Conservation (phyloP, 73 alveolate species). For the Halteria grandinella region DNA sequence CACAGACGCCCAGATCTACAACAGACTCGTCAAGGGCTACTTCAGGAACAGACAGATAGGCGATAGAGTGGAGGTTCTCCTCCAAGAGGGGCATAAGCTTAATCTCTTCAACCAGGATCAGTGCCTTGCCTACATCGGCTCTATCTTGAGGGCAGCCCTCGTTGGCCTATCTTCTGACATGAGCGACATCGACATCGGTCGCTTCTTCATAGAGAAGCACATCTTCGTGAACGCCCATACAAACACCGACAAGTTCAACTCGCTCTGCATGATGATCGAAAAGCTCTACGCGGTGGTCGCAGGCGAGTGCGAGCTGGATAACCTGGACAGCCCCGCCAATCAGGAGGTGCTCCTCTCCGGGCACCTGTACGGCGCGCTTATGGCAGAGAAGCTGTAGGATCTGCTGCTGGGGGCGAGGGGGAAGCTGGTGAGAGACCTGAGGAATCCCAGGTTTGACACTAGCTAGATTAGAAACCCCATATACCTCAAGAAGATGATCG, state of each 20-base stretch:
- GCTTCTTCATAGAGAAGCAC: constrained; percentile 85
- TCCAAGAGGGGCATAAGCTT: constrained; percentile 87
- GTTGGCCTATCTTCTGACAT: constrained; percentile 83
- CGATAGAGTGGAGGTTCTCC: constrained; percentile 97
- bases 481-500: constrained; percentile 86
- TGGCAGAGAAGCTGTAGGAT: constrained; percentile 95
- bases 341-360: constrained; percentile 96
- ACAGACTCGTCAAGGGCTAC: constrained; percentile 90
- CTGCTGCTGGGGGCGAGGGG: constrained; percentile 89
- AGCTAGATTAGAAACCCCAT: constrained; percentile 80
- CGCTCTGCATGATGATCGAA: constrained; percentile 90
- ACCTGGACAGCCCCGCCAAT: constrained; percentile 92
- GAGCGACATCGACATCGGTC: constrained; percentile 95
- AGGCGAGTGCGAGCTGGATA: constrained; percentile 92
- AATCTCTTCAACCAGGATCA: constrained; percentile 83
- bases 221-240: constrained; percentile 89
- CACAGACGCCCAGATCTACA: constrained; percentile 92
- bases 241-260: constrained; percentile 87
- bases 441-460: constrained; percentile 66
- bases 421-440: constrained; percentile 79
- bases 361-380: constrained; percentile 89
- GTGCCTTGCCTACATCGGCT: constrained; percentile 91
- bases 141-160: constrained; percentile 84
- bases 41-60: constrained; percentile 86
- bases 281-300: constrained; percentile 95